Evolutionary conservation across 257 asterid genomes (phyloP).

Genomic region (Solanum clarkiae): DNA sequence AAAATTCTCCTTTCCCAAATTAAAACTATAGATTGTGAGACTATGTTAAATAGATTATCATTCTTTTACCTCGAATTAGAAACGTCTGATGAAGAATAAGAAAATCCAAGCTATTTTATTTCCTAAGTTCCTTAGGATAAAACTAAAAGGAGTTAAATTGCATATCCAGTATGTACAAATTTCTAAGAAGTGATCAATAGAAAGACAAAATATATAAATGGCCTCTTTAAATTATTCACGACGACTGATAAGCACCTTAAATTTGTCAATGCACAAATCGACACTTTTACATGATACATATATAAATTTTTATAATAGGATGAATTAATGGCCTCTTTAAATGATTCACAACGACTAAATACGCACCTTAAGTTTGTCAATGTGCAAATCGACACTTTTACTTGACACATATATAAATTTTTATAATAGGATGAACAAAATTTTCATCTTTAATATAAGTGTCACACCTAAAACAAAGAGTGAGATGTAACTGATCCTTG

Average conservation of each 20-base stretch:
- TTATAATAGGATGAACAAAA: too few species aligned
- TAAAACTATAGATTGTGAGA: too few species aligned
- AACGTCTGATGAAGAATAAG: neutral
- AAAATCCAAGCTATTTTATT: too few species aligned
- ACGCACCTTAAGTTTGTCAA: neutral
- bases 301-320: neutral
- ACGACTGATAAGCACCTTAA: neutral
- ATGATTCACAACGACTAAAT: neutral
- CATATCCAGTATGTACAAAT: neutral
- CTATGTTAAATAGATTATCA: too few species aligned
- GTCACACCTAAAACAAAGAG: too few species aligned
- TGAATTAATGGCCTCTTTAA: neutral
- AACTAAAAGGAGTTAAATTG: neutral
- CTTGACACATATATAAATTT: neutral
- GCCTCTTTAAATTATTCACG: neutral
- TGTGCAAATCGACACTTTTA: neutral
- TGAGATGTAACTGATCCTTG: too few species aligned
- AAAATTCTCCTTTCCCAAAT: too few species aligned
- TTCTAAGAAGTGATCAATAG: neutral
- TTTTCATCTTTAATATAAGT: too few species aligned
- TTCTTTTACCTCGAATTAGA: neutral
- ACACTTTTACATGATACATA: neutral
- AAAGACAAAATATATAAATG: neutral
- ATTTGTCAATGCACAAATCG: neutral
- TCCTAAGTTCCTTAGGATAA: neutral